Evolutionary conservation across 768 basidiomycete genomes (phyloP).

Genomic region (Austroboletus festivus): DNA sequence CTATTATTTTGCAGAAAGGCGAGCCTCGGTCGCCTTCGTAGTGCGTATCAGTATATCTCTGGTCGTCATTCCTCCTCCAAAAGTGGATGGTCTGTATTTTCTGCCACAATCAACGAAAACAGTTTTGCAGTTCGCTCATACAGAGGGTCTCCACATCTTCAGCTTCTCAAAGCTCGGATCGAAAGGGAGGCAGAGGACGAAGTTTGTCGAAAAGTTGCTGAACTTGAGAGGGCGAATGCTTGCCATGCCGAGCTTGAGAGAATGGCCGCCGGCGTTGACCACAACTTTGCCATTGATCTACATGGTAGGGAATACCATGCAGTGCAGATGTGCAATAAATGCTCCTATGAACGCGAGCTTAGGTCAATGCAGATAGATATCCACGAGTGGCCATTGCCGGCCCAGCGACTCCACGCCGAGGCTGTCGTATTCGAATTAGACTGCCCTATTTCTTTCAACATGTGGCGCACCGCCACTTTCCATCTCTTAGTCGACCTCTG

Average conservation of each 20-base stretch:
- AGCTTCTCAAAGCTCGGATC: slow-evolving; percentile 29
- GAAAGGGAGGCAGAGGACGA: slow-evolving; percentile 22
- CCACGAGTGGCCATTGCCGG: slow-evolving; percentile 49
- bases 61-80: slow-evolving; percentile 23
- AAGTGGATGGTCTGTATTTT: slow-evolving; percentile 34
- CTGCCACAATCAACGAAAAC: slow-evolving; percentile 3
- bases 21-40: slow-evolving; percentile 27
- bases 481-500: slow-evolving; percentile 38
- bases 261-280: slow-evolving; percentile 5
- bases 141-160: slow-evolving; percentile 17
- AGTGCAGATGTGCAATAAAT: slow-evolving; percentile 28
- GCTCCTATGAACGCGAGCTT: slow-evolving; percentile 21
- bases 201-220: slow-evolving; percentile 22
- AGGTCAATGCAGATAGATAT: slow-evolving; percentile 29
- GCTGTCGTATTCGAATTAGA: slow-evolving; percentile 41
- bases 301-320: slow-evolving; percentile 1
- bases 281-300: background rate
- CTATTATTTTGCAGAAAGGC: slow-evolving; percentile 30
- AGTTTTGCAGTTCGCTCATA: slow-evolving; percentile 40
- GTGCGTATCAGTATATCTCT: slow-evolving; percentile 31
- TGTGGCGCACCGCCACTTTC: slow-evolving; percentile 45
- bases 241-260: slow-evolving; percentile 17
- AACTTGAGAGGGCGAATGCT: slow-evolving; percentile 27
- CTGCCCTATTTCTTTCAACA: slow-evolving; percentile 37
- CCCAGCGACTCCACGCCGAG: slow-evolving; percentile 15